These are phyloP conservation scores for Lodderomyces elongisporus DNA, from an alignment of 1,139 yeast genomes.

Conservation along the genomic window DNA sequence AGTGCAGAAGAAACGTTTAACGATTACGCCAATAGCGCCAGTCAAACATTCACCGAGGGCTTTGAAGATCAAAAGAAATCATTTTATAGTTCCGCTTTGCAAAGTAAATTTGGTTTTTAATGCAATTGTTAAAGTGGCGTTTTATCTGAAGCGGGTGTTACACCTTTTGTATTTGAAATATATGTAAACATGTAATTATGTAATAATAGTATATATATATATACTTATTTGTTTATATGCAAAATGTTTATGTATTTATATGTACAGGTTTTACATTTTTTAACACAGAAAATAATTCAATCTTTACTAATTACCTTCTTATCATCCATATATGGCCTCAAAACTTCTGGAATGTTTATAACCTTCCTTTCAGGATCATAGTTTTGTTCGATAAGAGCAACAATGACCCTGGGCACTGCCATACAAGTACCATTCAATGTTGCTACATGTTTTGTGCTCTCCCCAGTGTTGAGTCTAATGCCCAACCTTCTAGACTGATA, in stretches of 20 bases:
- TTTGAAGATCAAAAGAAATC: conserved; percentile 48
- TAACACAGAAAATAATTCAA: no score
- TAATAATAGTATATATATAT: neutral
- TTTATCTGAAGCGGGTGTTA: neutral
- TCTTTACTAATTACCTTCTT: conserved; percentile 19
- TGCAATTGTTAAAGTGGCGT: neutral
- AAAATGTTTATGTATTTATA: neutral
- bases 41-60: conserved; percentile 51
- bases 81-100: conserved; percentile 48
- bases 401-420: conserved; percentile 88
- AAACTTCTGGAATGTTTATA: conserved; percentile 64
- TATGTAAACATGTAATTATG: conserved; percentile 16
- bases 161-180: conserved; percentile 15
- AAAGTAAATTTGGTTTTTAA: conserved; percentile 51
- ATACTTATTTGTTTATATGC: neutral
- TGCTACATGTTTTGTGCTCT: conserved; percentile 52
- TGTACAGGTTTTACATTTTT: conserved; percentile 1
- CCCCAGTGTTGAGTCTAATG: conserved; percentile 42
- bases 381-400: conserved; percentile 82
- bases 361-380: conserved; percentile 56
- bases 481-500: conserved; percentile 83
- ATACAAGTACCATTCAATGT: conserved; percentile 94
- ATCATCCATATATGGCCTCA: conserved; percentile 65
- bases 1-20: conserved; percentile 51
- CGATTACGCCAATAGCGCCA: conserved; percentile 52